Evolutionary conservation across 768 basidiomycete genomes (phyloP).

Genomic region (Hydnomerulius pinastri): DNA sequence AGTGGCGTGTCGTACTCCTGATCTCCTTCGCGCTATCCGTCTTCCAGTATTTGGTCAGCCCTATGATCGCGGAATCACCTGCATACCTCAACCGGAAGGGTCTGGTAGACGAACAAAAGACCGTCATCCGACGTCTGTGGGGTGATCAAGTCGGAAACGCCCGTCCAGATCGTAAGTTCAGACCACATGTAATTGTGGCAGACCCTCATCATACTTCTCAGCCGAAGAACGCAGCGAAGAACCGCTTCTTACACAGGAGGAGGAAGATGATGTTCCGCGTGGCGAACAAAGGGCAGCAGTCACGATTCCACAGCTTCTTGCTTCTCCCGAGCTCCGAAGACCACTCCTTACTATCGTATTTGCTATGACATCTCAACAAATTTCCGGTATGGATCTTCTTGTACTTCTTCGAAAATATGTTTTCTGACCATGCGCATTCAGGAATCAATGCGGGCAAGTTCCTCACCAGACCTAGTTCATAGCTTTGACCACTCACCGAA

Average conservation of each 20-base stretch:
- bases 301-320: conserved; percentile 55
- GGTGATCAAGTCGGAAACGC: conserved; percentile 33
- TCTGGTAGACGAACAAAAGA: conserved; percentile 49
- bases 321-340: conserved; percentile 53
- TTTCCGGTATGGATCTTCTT: conserved; percentile 55
- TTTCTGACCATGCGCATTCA: conserved; percentile 26
- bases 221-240: conserved; percentile 30
- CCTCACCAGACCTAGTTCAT: not conserved
- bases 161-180: conserved; percentile 25
- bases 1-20: conserved; percentile 73
- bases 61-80: conserved; percentile 69
- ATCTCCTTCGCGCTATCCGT: conserved; percentile 59
- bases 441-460: conserved; percentile 73
- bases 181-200: not conserved
- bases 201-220: conserved; percentile 10
- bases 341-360: conserved; percentile 68
- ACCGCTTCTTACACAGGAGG: conserved; percentile 23
- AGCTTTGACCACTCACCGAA: not conserved
- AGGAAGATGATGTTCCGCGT: conserved; percentile 16
- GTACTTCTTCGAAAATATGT: not conserved
- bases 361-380: conserved; percentile 76
- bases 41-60: conserved; percentile 56
- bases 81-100: conserved; percentile 60
- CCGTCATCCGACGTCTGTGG: conserved; percentile 56
- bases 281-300: conserved; percentile 35